phyloP scores from a whole-genome alignment of 306 rosid genomes.

The Cucurbita pepo region DNA sequence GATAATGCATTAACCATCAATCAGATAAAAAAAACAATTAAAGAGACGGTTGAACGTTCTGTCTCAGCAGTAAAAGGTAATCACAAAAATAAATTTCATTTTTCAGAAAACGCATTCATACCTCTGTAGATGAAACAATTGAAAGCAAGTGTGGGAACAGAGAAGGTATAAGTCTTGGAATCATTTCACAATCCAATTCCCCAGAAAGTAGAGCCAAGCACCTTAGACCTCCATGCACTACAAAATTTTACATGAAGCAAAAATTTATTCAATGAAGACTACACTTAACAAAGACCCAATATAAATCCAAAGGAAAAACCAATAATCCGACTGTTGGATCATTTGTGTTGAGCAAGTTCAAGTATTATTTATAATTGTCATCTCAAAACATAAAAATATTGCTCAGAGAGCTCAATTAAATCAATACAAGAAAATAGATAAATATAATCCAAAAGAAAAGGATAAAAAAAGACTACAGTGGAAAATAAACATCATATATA shows the following conservation, averaged over 20 bases:
- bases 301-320: neutral
- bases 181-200: constrained; percentile 75
- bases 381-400: neutral
- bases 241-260: constrained; percentile 8
- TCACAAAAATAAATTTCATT: neutral
- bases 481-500: neutral
- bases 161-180: constrained; percentile 60
- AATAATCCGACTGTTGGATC: neutral
- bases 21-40: neutral
- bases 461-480: neutral
- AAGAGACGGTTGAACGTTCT: neutral
- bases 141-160: constrained; percentile 71
- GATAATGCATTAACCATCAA: neutral
- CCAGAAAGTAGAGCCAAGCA: constrained; percentile 81
- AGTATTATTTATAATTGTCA: neutral
- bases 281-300: neutral
- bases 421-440: neutral
- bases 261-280: neutral
- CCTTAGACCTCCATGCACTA: constrained; percentile 88
- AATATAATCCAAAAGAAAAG: neutral
- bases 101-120: constrained; percentile 3
- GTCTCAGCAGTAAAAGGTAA: neutral
- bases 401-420: neutral
- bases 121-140: constrained; percentile 78
- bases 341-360: neutral